phyloP scores from a whole-genome alignment of 331 rosid species.

The Acacia concinna region DNA sequence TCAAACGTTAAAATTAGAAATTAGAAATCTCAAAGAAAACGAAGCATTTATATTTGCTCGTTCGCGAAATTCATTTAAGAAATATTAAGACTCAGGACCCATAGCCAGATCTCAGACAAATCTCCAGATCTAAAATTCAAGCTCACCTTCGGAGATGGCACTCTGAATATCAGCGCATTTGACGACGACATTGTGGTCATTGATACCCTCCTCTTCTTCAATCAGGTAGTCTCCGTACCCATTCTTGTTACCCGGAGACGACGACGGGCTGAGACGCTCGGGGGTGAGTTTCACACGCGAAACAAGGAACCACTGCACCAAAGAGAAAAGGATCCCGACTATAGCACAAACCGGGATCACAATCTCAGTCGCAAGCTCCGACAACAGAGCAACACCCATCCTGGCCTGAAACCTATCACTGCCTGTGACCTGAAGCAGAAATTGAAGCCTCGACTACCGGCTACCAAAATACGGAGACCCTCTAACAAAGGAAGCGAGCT shows the following conservation, averaged over 20 bases:
- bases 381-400: constrained; percentile 53
- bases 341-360: constrained; percentile 62
- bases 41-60: background rate
- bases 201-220: constrained; percentile 75
- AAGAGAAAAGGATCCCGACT: constrained; percentile 64
- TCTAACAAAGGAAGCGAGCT: background rate
- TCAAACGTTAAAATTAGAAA: background rate
- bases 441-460: constrained; percentile 5
- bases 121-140: constrained; percentile 28
- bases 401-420: constrained; percentile 51
- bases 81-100: background rate
- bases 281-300: constrained; percentile 68
- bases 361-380: constrained; percentile 64
- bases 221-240: constrained; percentile 60
- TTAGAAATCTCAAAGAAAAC: background rate
- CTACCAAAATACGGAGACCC: background rate
- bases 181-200: constrained; percentile 62
- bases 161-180: constrained; percentile 80
- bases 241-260: constrained; percentile 48
- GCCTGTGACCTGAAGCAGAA: constrained; percentile 18
- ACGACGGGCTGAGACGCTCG: constrained; percentile 42
- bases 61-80: background rate
- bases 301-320: constrained; percentile 65
- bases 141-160: constrained; percentile 75
- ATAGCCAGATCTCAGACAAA: constrained; percentile 41